Percentiles rank a stretch among this genome's conserved stretches.
Evolutionary conservation across 495 filamentous ascomycete genomes (phyloP).

Genomic region (Aspergillus taichungensis): DNA sequence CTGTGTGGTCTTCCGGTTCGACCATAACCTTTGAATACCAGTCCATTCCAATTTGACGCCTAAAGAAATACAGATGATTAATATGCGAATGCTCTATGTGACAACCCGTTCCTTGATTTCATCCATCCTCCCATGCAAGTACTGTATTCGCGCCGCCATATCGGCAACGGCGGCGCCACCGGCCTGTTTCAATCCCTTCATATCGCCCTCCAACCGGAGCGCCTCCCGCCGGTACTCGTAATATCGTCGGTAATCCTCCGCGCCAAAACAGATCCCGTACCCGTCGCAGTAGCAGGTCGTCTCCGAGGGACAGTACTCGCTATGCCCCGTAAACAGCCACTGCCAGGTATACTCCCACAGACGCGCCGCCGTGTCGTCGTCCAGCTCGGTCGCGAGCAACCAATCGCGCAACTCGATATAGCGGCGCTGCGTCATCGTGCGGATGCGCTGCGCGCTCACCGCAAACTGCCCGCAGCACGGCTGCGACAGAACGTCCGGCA

Average conservation of each 20-base stretch:
- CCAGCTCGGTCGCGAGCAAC: conserved; percentile 48
- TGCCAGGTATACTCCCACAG: conserved; percentile 70
- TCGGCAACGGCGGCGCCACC: background rate
- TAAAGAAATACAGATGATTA: no score
- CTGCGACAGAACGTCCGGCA: conserved; percentile 24
- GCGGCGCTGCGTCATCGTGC: conserved; percentile 30
- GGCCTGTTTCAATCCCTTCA: background rate
- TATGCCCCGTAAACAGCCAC: conserved; percentile 21
- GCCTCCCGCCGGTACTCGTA: background rate
- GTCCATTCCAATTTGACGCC: no score
- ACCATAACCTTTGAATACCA: no score
- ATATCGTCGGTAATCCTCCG: conserved; percentile 1
- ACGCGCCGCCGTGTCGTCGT: conserved; percentile 46
- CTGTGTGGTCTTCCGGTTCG: no score
- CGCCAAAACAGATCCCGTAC: conserved; percentile 18
- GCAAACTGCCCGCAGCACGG: conserved; percentile 67
- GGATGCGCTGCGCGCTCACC: conserved; percentile 43
- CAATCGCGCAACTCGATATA: conserved; percentile 49
- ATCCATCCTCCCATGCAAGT: no score
- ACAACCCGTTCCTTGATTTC: no score
- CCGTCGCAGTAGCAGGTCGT: conserved; percentile 33
- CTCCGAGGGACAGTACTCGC: conserved; percentile 25
- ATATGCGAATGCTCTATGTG: no score
- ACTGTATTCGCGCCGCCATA: no score
- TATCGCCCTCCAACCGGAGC: background rate